Conservation (phyloP, 1,284 basidiomycete genomes). For the Cryptococcus neoformans region DNA sequence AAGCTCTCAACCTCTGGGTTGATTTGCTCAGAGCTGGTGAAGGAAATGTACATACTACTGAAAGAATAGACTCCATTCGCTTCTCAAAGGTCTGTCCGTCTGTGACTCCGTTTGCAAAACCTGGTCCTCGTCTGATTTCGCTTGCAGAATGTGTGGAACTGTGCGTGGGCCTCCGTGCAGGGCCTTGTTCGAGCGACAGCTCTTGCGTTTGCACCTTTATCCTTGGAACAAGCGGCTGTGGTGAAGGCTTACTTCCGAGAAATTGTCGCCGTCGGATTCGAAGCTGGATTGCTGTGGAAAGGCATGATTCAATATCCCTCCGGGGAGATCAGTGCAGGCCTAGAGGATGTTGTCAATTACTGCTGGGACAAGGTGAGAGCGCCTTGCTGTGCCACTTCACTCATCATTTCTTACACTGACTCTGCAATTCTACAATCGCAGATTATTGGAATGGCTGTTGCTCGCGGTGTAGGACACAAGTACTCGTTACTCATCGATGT, state of each 20-base stretch:
- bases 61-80: constrained; percentile 32
- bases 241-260: constrained; percentile 40
- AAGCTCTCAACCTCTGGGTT: constrained; percentile 22
- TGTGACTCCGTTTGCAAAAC: not conserved
- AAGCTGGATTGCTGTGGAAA: constrained; percentile 34
- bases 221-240: constrained; percentile 18
- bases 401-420: too few relatives aligned
- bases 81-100: constrained; percentile 28
- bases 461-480: constrained; percentile 32
- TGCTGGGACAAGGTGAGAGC: constrained; percentile 21
- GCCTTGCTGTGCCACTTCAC: too few relatives aligned
- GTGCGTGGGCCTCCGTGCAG: constrained; percentile 38
- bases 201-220: constrained; percentile 23
- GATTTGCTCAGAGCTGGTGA: constrained; percentile 24
- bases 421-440: not conserved
- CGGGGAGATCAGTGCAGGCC: constrained; percentile 15
- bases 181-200: constrained; percentile 36
- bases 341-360: constrained; percentile 18
- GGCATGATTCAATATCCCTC: constrained; percentile 32
- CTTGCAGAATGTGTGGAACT: constrained; percentile 45
- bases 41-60: constrained; percentile 19
- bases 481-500: constrained; percentile 44
- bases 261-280: constrained; percentile 36
- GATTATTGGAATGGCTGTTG: constrained; percentile 5
- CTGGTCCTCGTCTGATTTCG: too few relatives aligned